These are phyloP conservation scores for Aspergillus hortae DNA, from an alignment of 2,329 filamentous ascomycete species.

Conservation along the genomic window DNA sequence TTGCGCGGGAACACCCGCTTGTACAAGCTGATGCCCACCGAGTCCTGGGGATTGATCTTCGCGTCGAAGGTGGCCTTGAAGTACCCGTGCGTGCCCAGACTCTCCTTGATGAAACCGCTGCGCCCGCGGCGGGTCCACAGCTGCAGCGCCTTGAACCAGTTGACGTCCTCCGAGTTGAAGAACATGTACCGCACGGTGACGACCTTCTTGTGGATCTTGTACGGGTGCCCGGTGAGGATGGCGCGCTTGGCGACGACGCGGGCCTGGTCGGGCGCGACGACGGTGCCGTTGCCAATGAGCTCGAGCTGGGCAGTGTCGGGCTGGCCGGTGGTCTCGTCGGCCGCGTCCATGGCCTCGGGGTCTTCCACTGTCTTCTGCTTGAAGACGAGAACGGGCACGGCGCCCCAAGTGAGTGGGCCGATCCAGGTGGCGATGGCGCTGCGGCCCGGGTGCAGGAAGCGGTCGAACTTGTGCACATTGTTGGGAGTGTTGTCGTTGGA, in stretches of 20 bases:
- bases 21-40: constrained; percentile 84
- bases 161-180: constrained; percentile 91
- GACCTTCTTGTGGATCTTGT: constrained; percentile 97
- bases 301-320: constrained; percentile 52
- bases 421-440: constrained; percentile 87
- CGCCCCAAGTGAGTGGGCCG: constrained; percentile 87
- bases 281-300: constrained; percentile 82
- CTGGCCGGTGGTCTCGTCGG: constrained; percentile 39
- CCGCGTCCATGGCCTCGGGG: constrained; percentile 42
- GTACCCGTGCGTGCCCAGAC: constrained; percentile 95
- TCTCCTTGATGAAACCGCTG: constrained; percentile 89
- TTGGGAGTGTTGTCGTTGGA: constrained; percentile 87
- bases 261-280: constrained; percentile 67
- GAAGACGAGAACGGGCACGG: constrained; percentile 87
- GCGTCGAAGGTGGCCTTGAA: constrained; percentile 99
- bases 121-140: constrained; percentile 89
- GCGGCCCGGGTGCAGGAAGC: constrained; percentile 85
- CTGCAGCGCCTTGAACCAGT: constrained; percentile 96
- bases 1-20: constrained; percentile 79
- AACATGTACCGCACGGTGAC: constrained; percentile 99
- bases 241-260: constrained; percentile 91
- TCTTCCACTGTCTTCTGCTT: constrained; percentile 46
- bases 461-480: constrained; percentile 94
- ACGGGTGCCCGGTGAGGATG: constrained; percentile 91
- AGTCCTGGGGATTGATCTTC: constrained; percentile 92